Base-by-base conservation (phyloP, 495 filamentous ascomycete species). In the Daldinia bambusicola region DNA sequence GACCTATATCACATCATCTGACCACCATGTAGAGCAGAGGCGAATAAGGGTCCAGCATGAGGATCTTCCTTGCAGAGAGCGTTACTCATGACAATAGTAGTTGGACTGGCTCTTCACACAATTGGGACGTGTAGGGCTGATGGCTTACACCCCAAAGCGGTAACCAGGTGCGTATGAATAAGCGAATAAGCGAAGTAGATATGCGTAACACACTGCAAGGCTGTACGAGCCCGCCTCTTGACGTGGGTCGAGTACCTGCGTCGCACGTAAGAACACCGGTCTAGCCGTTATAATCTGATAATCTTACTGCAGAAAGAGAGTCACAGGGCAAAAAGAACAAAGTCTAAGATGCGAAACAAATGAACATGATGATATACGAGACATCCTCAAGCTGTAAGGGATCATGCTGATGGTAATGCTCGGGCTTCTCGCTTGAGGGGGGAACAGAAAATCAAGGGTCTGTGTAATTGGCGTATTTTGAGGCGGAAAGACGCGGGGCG, bases 21-120 rank as follows among this genome's bases (percentile, higher is more conserved):
- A 73, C 70, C 70, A 69, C 70, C 70, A 66, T 66, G 22, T 10
- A 45, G 18, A 41, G 58, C 6, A 14, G 26, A 55, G 34, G 58
- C 65, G 56, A 72, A 72, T 68, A 32, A 30, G 22, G 18, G 51
- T 20, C 31, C 30, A 50, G 3, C 6, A 14, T 50, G 36, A 43
- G 20, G 18, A 59, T 66, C 43, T 26, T 26, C 34, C 60, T 65
- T 48, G 38, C 45, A 65, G 37, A 36, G 34, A 38, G 8, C 31
- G 43, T 69, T 57, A 69, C 66, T 62, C 69, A 61, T 34, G 31
- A 41, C 26, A 32, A 20, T 58, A 30, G 53, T 31, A 37, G 30
- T 57, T 37, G 40, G 22, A 40, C 26, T 55, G 0, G 20, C 50
- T 45, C 4, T 31, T 31, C n/a, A 48, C 36, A 45, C 18, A 37